phyloP scores from a whole-genome alignment of 768 basidiomycete genomes.

The Phaeotremella skinneri region DNA sequence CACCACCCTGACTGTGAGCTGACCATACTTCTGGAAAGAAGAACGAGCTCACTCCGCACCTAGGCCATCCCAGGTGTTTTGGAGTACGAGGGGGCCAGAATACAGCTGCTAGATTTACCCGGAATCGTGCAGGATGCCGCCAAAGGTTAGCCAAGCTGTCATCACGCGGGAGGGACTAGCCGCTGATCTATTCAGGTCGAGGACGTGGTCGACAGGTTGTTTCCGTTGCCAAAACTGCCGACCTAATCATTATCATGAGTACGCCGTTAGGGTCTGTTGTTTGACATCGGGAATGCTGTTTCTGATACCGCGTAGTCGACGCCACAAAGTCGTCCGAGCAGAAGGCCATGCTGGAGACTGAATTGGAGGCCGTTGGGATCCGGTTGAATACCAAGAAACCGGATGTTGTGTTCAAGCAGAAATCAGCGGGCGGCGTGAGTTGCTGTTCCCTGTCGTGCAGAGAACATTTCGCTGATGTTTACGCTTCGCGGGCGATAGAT shows the following conservation, averaged over 20 bases:
- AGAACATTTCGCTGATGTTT: not conserved
- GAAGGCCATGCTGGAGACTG: conserved; percentile 77
- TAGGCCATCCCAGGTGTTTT: conserved; percentile 93
- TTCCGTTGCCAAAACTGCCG: conserved; percentile 83
- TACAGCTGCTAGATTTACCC: conserved; percentile 91
- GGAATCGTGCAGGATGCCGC: conserved; percentile 71
- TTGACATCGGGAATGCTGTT: not conserved
- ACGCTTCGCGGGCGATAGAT: conserved; percentile 61
- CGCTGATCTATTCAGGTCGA: conserved; percentile 56
- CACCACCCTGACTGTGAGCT: conserved; percentile 76
- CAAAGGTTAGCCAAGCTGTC: conserved; percentile 29
- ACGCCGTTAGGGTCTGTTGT: conserved; percentile 10
- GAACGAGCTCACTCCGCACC: not conserved
- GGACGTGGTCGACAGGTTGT: conserved; percentile 96
- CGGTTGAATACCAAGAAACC: conserved; percentile 84
- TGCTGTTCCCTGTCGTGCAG: conserved; percentile 12
- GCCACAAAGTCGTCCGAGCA: conserved; percentile 68
- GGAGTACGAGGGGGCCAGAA: conserved; percentile 88
- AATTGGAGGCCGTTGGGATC: conserved; percentile 95
- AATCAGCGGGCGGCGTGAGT: conserved; percentile 84
- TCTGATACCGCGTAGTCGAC: conserved; percentile 37
- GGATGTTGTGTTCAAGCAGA: conserved; percentile 90
- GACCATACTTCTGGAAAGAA: not conserved
- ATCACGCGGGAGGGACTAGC: not conserved
- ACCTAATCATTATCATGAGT: conserved; percentile 69